Percentiles rank a stretch among this genome's conserved stretches.
Evolutionary conservation across 73 alveolate species (phyloP).

Genomic region (Paramecium primaurelia): DNA sequence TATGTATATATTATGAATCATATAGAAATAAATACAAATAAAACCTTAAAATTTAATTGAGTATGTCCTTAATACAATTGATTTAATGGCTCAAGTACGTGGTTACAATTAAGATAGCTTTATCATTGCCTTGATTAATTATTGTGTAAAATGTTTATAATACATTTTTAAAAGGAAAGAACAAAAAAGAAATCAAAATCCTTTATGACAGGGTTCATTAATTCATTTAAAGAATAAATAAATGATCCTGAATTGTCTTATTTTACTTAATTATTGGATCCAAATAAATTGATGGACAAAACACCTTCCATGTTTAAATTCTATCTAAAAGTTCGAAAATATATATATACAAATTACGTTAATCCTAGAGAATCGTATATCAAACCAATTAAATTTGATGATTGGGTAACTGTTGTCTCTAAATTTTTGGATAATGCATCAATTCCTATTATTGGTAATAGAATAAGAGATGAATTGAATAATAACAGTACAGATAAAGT

Average conservation of each 20-base stretch:
- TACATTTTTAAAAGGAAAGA: background rate
- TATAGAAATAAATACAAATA: background rate
- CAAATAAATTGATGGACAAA: background rate
- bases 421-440: slow-evolving; percentile 10
- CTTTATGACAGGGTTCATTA: background rate
- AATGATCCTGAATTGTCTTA: background rate
- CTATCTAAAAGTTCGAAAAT: slow-evolving; percentile 23
- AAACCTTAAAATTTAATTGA: background rate
- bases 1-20: background rate
- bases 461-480: background rate
- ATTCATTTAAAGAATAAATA: background rate
- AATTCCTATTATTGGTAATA: background rate
- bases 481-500: background rate
- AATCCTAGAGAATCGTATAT: background rate
- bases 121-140: background rate
- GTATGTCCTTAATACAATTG: background rate
- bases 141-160: background rate
- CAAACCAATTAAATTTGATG: background rate
- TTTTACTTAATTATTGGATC: background rate
- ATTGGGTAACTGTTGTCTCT: background rate
- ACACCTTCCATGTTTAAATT: background rate
- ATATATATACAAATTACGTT: background rate
- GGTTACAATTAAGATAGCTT: background rate
- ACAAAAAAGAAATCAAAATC: background rate
- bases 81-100: background rate